Evolutionary conservation across 1,284 basidiomycete genomes (phyloP).

Genomic region (Lentinula novae-zelandiae): DNA sequence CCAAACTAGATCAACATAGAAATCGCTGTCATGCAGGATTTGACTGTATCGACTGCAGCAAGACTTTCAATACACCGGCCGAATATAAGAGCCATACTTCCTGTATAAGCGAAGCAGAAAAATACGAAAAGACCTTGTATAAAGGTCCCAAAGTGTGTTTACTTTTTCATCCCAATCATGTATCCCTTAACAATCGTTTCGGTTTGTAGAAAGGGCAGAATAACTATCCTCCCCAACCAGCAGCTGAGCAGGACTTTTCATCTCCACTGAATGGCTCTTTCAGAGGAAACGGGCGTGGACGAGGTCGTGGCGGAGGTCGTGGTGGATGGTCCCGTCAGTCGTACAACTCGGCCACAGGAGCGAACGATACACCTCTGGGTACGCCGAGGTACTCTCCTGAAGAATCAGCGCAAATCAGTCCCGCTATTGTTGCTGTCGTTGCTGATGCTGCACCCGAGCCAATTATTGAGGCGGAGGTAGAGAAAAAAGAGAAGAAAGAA

Average conservation of each 20-base stretch:
- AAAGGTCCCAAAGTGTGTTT: slow-evolving; percentile 63
- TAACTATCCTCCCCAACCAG: slow-evolving; percentile 1
- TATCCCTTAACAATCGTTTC: background rate
- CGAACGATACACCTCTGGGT: slow-evolving; percentile 67
- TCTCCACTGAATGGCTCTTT: slow-evolving; percentile 5
- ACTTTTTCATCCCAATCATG: background rate
- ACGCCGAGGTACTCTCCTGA: slow-evolving; percentile 36
- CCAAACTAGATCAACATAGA: slow-evolving; percentile 77
- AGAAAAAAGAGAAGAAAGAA: slow-evolving; percentile 15
- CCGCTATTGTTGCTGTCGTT: background rate
- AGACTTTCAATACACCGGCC: slow-evolving; percentile 68
- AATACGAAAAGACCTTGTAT: slow-evolving; percentile 86
- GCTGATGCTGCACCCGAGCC: background rate
- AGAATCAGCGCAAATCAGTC: slow-evolving; percentile 8
- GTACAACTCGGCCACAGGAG: slow-evolving; percentile 47
- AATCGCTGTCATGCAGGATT: slow-evolving; percentile 62
- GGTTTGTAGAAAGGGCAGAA: slow-evolving; percentile 9
- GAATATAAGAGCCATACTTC: slow-evolving; percentile 82
- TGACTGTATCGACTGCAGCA: slow-evolving; percentile 87
- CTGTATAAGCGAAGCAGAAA: slow-evolving; percentile 88
- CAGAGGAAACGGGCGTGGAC: slow-evolving; percentile 20
- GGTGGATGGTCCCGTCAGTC: slow-evolving; percentile 25
- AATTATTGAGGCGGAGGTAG: background rate
- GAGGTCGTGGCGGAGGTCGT: slow-evolving; percentile 25
- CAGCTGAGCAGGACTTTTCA: background rate